Evolutionary conservation across 2,329 filamentous ascomycete genomes (phyloP).

Genomic region (Alternaria viburni): DNA sequence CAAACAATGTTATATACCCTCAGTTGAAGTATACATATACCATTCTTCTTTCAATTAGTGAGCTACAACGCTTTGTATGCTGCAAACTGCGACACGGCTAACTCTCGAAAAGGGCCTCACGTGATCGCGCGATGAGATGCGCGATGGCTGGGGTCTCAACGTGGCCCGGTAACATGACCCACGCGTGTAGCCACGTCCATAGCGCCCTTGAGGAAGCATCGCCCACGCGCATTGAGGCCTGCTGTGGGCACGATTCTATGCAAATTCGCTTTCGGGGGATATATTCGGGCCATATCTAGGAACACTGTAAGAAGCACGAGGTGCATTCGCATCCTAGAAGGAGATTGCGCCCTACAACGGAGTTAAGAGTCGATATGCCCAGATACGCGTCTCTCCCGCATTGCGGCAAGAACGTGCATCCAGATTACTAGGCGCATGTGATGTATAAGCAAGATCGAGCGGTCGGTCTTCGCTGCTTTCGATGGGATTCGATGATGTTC

Average conservation of each 20-base stretch:
- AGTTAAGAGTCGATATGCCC: neutral
- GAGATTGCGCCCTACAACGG: neutral
- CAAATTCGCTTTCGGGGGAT: neutral
- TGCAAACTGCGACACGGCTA: neutral
- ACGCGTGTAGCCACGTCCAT: neutral
- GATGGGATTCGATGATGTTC: constrained; percentile 11
- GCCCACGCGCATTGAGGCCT: neutral
- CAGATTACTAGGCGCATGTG: neutral
- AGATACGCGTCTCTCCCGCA: neutral
- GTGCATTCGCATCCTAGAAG: neutral
- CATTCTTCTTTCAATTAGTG: neutral
- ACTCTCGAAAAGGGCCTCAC: neutral
- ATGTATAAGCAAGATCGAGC: neutral
- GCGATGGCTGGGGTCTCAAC: neutral
- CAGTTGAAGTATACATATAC: neutral
- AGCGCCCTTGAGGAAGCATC: neutral
- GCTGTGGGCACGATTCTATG: neutral
- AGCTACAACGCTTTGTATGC: neutral
- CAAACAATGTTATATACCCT: neutral
- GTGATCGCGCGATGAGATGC: neutral
- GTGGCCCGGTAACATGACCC: neutral
- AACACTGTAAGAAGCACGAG: neutral
- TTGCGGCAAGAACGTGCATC: neutral
- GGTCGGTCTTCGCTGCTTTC: neutral
- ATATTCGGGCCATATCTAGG: neutral